A percentile compares a stretch with the other conserved stretches of the same genome.
phyloP scores from a whole-genome alignment of 1,284 basidiomycete species.

The Austroboletus niveus region DNA sequence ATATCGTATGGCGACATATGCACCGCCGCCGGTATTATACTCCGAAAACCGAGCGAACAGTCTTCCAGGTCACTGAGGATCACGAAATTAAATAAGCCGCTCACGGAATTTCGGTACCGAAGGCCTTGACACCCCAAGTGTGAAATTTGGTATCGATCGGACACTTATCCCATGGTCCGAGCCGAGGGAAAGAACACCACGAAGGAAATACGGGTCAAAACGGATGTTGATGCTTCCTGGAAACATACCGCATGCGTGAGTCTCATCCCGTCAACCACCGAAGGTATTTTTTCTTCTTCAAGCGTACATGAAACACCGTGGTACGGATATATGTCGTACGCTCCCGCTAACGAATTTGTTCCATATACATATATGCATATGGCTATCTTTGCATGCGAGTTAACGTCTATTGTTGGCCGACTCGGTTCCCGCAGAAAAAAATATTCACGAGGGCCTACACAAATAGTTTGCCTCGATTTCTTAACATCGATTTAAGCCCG shows the following conservation, averaged over 20 bases:
- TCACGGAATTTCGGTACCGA: not conserved
- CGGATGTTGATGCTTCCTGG: not conserved
- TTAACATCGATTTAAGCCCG: slow-evolving; percentile 1
- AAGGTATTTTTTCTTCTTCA: no score
- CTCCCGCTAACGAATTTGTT: slow-evolving; percentile 24
- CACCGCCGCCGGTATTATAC: not conserved
- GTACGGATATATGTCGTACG: not conserved
- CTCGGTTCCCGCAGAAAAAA: not conserved
- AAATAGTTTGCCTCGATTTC: slow-evolving; percentile 1
- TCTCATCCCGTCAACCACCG: no score
- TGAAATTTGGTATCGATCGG: not conserved
- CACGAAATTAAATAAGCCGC: not conserved
- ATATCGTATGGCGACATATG: no score
- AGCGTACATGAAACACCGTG: no score
- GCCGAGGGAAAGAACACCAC: not conserved
- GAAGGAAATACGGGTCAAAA: not conserved
- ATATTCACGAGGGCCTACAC: not conserved
- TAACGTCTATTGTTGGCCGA: not conserved
- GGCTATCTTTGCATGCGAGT: not conserved
- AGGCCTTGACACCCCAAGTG: not conserved
- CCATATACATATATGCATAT: not conserved
- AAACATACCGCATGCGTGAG: no score
- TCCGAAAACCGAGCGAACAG: not conserved
- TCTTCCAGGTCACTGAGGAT: not conserved
- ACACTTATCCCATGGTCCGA: not conserved